These are phyloP conservation scores for Suhomyces chickasaworum DNA, from an alignment of 1,139 yeast species.

Conservation along the genomic window DNA sequence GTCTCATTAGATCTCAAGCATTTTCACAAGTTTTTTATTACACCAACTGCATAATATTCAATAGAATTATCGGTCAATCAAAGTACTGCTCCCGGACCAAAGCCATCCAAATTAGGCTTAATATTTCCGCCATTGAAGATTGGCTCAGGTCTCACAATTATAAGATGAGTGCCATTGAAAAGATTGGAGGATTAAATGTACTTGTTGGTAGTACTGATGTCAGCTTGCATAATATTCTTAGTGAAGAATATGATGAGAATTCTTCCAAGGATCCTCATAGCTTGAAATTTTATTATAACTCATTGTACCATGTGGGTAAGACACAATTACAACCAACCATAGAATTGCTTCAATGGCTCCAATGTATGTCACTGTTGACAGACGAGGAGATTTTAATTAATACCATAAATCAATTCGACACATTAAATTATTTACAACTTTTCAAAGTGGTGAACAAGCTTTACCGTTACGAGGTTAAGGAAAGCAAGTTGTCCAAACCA, in stretches of 20 bases:
- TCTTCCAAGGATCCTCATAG: slow-evolving; percentile 31
- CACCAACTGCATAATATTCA: slow-evolving; percentile 72
- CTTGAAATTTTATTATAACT: slow-evolving; percentile 52
- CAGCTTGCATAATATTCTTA: slow-evolving; percentile 27
- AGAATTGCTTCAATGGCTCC: slow-evolving; percentile 87
- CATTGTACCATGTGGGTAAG: slow-evolving; percentile 61
- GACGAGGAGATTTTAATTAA: slow-evolving; percentile 59
- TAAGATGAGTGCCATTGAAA: slow-evolving; percentile 43
- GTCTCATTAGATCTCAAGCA: slow-evolving; percentile 72
- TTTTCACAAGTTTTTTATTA: slow-evolving; percentile 79
- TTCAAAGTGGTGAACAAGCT: slow-evolving; percentile 65
- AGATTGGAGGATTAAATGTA: slow-evolving; percentile 27
- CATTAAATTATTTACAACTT: slow-evolving; percentile 69
- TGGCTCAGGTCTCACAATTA: slow-evolving; percentile 86
- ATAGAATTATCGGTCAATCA: slow-evolving; percentile 65
- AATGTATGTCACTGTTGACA: slow-evolving; percentile 68
- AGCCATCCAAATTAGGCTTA: slow-evolving; percentile 87
- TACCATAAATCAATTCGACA: slow-evolving; percentile 58
- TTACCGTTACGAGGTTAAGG: slow-evolving; percentile 85
- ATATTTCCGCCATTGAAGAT: slow-evolving; percentile 83
- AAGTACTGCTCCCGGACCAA: slow-evolving; percentile 75
- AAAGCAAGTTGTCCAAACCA: slow-evolving; percentile 57
- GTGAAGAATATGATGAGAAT: slow-evolving; percentile 2
- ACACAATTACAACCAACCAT: slow-evolving; percentile 71
- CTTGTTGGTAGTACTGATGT: slow-evolving; percentile 23